Conservation (phyloP, 257 asterid genomes). For the Nicotiana paniculata region DNA sequence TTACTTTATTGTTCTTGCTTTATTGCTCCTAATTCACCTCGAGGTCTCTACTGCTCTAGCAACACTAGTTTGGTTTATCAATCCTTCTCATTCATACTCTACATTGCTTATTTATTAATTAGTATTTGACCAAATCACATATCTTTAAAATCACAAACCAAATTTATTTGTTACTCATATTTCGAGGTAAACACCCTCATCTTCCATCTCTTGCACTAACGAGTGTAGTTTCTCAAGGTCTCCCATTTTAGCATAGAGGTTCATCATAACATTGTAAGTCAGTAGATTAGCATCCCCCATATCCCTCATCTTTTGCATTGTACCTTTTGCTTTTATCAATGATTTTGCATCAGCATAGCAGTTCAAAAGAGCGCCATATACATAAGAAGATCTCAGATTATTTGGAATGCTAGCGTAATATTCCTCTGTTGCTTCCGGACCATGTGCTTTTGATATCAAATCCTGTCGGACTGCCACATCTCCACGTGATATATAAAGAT, state of each 20-base stretch:
- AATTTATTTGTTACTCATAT: too few species aligned
- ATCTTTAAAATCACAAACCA: too few species aligned
- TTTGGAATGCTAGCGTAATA: conserved; percentile 14
- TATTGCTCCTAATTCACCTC: too few species aligned
- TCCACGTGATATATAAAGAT: conserved; percentile 3
- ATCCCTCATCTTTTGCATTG: conserved; percentile 23
- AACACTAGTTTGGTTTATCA: too few species aligned
- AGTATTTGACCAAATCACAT: too few species aligned
- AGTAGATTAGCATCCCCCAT: not conserved
- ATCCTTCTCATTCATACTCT: too few species aligned
- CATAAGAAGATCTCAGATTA: not conserved
- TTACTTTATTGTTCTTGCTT: too few species aligned
- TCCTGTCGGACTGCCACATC: conserved; percentile 22
- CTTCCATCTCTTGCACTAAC: conserved; percentile 34
- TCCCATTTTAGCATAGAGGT: conserved; percentile 25
- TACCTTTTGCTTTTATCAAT: conserved; percentile 19
- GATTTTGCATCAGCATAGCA: conserved; percentile 14
- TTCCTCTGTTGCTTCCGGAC: conserved; percentile 21
- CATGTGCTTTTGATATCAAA: conserved; percentile 19
- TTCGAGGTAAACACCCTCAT: conserved; percentile 1
- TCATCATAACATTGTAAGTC: conserved; percentile 25
- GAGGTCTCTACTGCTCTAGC: too few species aligned
- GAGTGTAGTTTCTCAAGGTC: conserved; percentile 22
- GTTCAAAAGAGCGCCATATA: conserved; percentile 23
- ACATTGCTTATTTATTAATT: too few species aligned